These are phyloP conservation scores for Exserohilum turcica DNA, from an alignment of 2,329 filamentous ascomycete species.

Conservation along the genomic window DNA sequence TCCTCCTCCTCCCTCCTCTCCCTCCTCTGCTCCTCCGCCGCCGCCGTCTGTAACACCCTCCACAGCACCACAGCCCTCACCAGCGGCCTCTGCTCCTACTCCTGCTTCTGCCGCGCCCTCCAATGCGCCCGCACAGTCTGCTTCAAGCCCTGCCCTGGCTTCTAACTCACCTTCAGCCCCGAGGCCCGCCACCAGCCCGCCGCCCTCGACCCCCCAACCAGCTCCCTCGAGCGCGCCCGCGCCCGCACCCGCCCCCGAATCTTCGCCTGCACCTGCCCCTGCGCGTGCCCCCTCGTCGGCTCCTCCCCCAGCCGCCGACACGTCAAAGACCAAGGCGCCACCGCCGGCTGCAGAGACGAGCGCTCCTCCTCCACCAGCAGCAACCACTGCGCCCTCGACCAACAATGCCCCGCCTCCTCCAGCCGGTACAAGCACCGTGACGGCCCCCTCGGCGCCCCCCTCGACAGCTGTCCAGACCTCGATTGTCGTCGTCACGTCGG, in stretches of 20 bases:
- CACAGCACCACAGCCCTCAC: conserved; percentile 28
- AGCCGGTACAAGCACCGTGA: conserved; percentile 24
- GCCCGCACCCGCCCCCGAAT: conserved; percentile 15
- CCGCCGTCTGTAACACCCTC: conserved; percentile 28
- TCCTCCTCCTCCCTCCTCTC: no score
- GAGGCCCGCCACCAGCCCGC: conserved; percentile 13
- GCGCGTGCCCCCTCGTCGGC: conserved; percentile 12
- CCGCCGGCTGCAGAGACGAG: neutral
- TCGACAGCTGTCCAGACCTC: conserved; percentile 26
- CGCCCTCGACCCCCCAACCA: conserved; percentile 12
- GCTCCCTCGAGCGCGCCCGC: conserved; percentile 16
- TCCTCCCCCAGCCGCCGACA: conserved; percentile 12
- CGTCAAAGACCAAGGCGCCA: neutral
- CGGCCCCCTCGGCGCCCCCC: conserved; percentile 30
- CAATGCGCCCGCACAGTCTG: conserved; percentile 22
- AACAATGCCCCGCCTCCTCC: conserved; percentile 8
- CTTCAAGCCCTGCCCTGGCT: conserved; percentile 17
- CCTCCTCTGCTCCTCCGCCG: conserved; percentile 18
- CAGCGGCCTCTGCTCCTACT: conserved; percentile 7
- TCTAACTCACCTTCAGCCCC: conserved; percentile 24
- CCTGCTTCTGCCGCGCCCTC: conserved; percentile 20
- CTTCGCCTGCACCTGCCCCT: conserved; percentile 20
- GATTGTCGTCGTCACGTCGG: conserved; percentile 30
- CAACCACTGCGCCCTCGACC: conserved; percentile 12
- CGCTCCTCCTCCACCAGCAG: conserved; percentile 11